phyloP scores from a whole-genome alignment of 2,329 filamentous ascomycete genomes.

The Aspergillus ibericus region DNA sequence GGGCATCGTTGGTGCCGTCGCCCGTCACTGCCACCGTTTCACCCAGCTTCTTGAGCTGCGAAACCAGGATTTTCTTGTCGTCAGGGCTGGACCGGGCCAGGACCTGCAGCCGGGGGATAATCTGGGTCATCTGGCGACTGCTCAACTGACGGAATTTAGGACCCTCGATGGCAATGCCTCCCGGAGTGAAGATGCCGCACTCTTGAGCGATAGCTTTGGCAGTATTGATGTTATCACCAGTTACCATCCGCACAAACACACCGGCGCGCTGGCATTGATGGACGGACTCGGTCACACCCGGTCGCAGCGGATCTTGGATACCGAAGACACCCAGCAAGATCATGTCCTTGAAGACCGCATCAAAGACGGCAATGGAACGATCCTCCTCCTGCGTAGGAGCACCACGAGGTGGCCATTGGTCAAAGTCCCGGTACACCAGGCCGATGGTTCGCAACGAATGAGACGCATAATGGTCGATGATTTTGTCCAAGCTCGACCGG shows the following conservation, averaged over 20 bases:
- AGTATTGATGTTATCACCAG: conserved; percentile 77
- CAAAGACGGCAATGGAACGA: conserved; percentile 63
- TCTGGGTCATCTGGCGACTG: conserved; percentile 63
- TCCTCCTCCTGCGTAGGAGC: conserved; percentile 59
- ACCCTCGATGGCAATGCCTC: conserved; percentile 74
- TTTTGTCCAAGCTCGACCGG: conserved; percentile 58
- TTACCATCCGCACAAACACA: conserved; percentile 81
- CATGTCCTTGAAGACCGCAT: conserved; percentile 68
- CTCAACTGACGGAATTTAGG: conserved; percentile 74
- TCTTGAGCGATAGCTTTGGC: conserved; percentile 77
- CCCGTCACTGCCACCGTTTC: conserved; percentile 82
- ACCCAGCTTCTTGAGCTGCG: conserved; percentile 67
- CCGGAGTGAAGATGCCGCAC: conserved; percentile 70
- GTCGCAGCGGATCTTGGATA: conserved; percentile 77
- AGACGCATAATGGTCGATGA: conserved; percentile 76
- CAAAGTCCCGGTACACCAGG: conserved; percentile 79
- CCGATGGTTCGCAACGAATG: conserved; percentile 82
- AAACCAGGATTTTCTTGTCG: conserved; percentile 73
- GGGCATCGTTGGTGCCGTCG: conserved; percentile 81
- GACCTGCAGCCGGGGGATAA: conserved; percentile 69
- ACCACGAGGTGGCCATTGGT: conserved; percentile 74
- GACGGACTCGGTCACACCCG: conserved; percentile 73
- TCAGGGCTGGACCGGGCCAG: conserved; percentile 73
- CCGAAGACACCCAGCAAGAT: conserved; percentile 69
- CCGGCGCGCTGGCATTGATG: conserved; percentile 71